Base-by-base conservation (phyloP, 257 asterid genomes). In the Phtheirospermum japonicum region DNA sequence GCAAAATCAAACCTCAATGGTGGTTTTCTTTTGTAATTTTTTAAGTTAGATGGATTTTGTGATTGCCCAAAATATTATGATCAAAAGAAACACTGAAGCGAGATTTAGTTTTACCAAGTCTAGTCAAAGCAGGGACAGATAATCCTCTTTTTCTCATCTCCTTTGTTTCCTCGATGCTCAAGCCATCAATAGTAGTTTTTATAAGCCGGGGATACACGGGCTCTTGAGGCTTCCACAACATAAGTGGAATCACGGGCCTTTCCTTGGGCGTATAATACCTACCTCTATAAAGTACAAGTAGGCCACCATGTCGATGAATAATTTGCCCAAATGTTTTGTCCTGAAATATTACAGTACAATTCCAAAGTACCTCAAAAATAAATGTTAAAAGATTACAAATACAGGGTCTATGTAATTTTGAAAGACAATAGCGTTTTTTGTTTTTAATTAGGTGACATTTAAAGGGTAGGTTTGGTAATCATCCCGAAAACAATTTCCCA, bases 211-310 rank as follows among this genome's bases (percentile, higher is more conserved):
- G 99, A 74, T 92, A 92, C 11, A 92, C 91, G 0, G 97, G 99
- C 67, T 87, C 97, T 19, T 79, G 96, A 55, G 99, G 99, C 78
- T 89, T 92, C 99, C 99, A 92, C 63, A 89, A 64, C 97, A 89
- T 92, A 56, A 82, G 57, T 7, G 99, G 99, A 76, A 92, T 71
- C 64, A 73, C 74, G 10, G 95, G 94, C 64, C 82, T 80, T 67
- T 71, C 68, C 76, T 77, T 82, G 9, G 82, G 71, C 64, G 70
- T 66, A 69, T 92, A 92, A 67, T 85, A 40, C 78, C 99, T 69
- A 52, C 97, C 99, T 73, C 99, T 80, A 69, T 86, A 92, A 45
- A 92, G 82, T 23, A 82, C 59, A 57, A 82, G 82, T 31, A 43
- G 72, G 55, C 91, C 96, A 40, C 97, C 95, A 13, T 86, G 97